Conservation (phyloP, 441 rosid species). For the Erodium texanum region DNA sequence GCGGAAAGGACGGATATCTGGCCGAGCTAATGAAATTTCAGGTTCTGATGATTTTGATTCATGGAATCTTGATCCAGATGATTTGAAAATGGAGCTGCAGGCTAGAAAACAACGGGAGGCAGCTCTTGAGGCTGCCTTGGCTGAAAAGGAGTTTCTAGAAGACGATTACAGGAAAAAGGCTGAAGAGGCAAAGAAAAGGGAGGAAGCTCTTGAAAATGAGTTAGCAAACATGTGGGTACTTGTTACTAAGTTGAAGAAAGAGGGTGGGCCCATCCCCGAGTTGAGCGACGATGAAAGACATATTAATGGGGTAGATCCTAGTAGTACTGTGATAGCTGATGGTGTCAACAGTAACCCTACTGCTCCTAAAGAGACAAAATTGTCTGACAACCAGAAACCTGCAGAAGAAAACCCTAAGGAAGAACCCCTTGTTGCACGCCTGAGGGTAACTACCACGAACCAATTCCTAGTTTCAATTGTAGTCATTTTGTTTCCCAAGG, state of each 20-base stretch:
- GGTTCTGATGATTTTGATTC: slow-evolving; percentile 58
- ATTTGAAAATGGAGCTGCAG: slow-evolving; percentile 73
- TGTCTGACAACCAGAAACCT: slow-evolving; percentile 35
- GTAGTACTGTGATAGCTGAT: slow-evolving; percentile 27
- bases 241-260: slow-evolving; percentile 94
- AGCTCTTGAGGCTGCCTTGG: slow-evolving; percentile 78
- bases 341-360: slow-evolving; percentile 29
- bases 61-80: slow-evolving; percentile 75
- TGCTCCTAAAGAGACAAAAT: slow-evolving; percentile 44
- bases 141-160: slow-evolving; percentile 70
- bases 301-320: slow-evolving; percentile 23
- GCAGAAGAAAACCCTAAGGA: slow-evolving; percentile 50
- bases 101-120: slow-evolving; percentile 85
- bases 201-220: slow-evolving; percentile 89
- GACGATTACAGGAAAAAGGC: slow-evolving; percentile 66
- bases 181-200: slow-evolving; percentile 82
- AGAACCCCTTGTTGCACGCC: slow-evolving; percentile 80
- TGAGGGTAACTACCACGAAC: slow-evolving; percentile 46
- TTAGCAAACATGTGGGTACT: slow-evolving; percentile 99
- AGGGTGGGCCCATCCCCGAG: slow-evolving; percentile 45
- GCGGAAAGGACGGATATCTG: slow-evolving; percentile 68
- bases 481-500: background rate
- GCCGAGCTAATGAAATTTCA: slow-evolving; percentile 44
- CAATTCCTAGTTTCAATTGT: background rate
- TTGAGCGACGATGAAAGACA: slow-evolving; percentile 34